These are phyloP conservation scores for Sparassis latifolia DNA, from an alignment of 1,284 basidiomycete species.

Conservation along the genomic window DNA sequence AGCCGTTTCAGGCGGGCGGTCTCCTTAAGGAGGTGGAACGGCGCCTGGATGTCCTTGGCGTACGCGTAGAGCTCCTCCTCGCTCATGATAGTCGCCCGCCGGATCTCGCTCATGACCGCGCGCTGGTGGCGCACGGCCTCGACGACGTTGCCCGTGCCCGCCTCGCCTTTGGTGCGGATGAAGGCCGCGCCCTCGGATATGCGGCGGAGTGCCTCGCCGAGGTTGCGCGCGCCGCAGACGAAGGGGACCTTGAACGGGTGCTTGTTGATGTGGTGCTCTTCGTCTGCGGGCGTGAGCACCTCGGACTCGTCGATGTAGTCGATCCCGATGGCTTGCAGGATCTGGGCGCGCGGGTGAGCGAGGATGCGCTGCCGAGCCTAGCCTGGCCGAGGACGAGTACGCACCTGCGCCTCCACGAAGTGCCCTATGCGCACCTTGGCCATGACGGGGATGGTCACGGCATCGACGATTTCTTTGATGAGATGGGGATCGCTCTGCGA, in stretches of 20 bases:
- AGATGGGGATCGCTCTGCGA: slow-evolving; percentile 86
- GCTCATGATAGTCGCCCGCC: slow-evolving; percentile 78
- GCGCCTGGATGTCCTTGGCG: slow-evolving; percentile 91
- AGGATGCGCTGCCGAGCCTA: slow-evolving; percentile 5
- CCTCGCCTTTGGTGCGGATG: slow-evolving; percentile 96
- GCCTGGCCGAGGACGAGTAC: slow-evolving; percentile 5
- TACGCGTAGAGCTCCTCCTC: slow-evolving; percentile 96
- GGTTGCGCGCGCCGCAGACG: slow-evolving; percentile 74
- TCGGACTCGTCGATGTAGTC: slow-evolving; percentile 99
- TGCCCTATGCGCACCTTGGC: slow-evolving; percentile 96
- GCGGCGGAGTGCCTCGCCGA: slow-evolving; percentile 91
- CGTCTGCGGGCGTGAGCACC: slow-evolving; percentile 94
- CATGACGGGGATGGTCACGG: slow-evolving; percentile 91
- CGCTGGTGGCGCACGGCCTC: slow-evolving; percentile 95
- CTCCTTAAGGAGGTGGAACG: slow-evolving; percentile 97
- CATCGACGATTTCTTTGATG: slow-evolving; percentile 94
- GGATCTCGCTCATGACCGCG: slow-evolving; percentile 80
- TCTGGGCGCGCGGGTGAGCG: slow-evolving; percentile 40
- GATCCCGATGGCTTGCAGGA: slow-evolving; percentile 89
- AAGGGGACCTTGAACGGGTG: slow-evolving; percentile 88
- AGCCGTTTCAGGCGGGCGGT: slow-evolving; percentile 89
- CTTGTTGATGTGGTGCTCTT: slow-evolving; percentile 81
- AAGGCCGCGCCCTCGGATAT: slow-evolving; percentile 97
- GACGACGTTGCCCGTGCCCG: slow-evolving; percentile 96
- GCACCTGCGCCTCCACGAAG: slow-evolving; percentile 89